A percentile compares a stretch with the other conserved stretches of the same genome.
Conservation (phyloP, 768 basidiomycete genomes). For the Russula emetica region DNA sequence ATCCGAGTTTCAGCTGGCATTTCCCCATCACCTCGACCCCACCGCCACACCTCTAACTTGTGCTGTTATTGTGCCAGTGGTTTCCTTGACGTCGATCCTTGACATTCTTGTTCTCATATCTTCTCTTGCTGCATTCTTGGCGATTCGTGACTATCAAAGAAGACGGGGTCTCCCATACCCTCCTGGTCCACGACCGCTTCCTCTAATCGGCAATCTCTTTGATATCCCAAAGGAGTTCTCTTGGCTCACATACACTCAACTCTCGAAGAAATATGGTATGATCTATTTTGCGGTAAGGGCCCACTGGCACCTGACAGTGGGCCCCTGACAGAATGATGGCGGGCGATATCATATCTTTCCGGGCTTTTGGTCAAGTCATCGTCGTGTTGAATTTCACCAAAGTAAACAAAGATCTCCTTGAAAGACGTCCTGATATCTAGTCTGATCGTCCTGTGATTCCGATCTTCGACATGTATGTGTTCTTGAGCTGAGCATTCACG, state of each 20-base stretch:
- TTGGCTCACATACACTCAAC: constrained; percentile 5
- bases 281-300: background rate
- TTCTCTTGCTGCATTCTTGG: background rate
- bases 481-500: background rate
- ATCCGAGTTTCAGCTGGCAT: no score
- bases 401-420: constrained; percentile 11
- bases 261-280: constrained; percentile 13
- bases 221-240: constrained; percentile 10
- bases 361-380: constrained; percentile 4
- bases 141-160: background rate
- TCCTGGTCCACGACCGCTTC: constrained; percentile 14
- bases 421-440: constrained; percentile 12
- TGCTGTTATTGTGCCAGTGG: background rate
- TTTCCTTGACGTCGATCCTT: background rate
- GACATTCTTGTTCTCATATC: background rate
- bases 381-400: constrained; percentile 4
- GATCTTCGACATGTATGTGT: constrained; percentile 3
- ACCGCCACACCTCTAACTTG: background rate
- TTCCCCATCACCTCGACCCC: no score
- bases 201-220: constrained; percentile 14
- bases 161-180: constrained; percentile 10
- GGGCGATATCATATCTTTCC: constrained; percentile 15
- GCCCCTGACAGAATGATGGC: background rate
- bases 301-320: no score
- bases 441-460: constrained; percentile 12